Evolutionary conservation across 1,139 yeast genomes (phyloP).

Genomic region (Pichia sp.): DNA sequence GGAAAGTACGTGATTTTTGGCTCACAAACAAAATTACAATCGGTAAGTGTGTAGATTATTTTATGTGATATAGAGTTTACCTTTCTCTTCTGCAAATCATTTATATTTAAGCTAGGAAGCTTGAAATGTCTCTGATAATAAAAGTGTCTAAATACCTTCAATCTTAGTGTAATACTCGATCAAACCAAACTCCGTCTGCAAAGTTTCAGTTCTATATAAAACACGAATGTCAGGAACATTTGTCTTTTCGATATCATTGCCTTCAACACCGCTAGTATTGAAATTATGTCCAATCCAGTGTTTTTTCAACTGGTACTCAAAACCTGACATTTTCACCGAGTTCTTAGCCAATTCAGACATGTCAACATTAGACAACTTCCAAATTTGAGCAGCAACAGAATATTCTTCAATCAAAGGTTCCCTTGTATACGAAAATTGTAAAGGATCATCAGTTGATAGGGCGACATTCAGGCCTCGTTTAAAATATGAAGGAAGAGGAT

Average conservation of each 20-base stretch:
- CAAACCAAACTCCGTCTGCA: slow-evolving; percentile 68
- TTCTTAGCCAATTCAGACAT: slow-evolving; percentile 88
- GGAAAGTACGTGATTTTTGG: slow-evolving; percentile 27
- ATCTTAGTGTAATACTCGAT: slow-evolving; percentile 52
- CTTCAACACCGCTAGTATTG: slow-evolving; percentile 56
- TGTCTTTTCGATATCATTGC: slow-evolving; percentile 87
- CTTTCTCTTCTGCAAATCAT: too few relatives aligned
- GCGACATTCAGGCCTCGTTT: slow-evolving; percentile 92
- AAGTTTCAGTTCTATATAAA: slow-evolving; percentile 76
- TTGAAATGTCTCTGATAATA: too few relatives aligned
- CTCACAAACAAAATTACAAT: slow-evolving; percentile 1
- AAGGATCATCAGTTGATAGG: slow-evolving; percentile 86
- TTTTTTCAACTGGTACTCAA: slow-evolving; percentile 75
- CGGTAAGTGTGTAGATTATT: neutral
- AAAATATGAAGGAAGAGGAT: slow-evolving; percentile 86
- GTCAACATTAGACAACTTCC: slow-evolving; percentile 88
- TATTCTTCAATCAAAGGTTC: slow-evolving; percentile 98
- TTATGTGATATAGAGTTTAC: too few relatives aligned
- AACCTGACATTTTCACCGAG: slow-evolving; percentile 89
- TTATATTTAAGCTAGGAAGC: too few relatives aligned
- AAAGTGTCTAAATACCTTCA: slow-evolving; percentile 1
- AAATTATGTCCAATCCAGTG: slow-evolving; percentile 89
- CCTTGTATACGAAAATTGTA: slow-evolving; percentile 92
- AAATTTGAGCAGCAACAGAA: slow-evolving; percentile 96
- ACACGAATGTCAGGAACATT: slow-evolving; percentile 90